Base-by-base conservation (phyloP, 495 filamentous ascomycete genomes). In the Parathielavia appendiculata region DNA sequence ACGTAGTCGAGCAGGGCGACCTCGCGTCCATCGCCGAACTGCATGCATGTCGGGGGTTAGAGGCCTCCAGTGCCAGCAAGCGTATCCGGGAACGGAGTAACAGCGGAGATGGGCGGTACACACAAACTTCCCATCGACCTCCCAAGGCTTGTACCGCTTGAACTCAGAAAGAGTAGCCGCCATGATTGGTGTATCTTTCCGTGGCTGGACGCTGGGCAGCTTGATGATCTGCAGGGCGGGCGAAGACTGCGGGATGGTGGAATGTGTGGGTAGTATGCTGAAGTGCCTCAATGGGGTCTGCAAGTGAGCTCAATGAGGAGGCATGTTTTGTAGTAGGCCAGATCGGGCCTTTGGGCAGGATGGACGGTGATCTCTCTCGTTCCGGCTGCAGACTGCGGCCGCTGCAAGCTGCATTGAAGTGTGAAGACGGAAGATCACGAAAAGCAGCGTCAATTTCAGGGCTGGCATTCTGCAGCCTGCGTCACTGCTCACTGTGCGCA, bases 21-120 rank as follows among this genome's bases (percentile, higher is more conserved):
- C 63, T 92, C 88, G n/a, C 86, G 81, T 40, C 86, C 86, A 64
- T 88, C 84, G 59, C 89, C 78, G 55, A 82, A 85, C 80, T 80
- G 76, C 39, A 86, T 86, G 67, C 4, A 85, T 84, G 60, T 80
- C 84, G 14, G 83, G 81, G 23, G 83, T 88, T 54, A 87, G 87
- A 3, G 2, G 26, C 6, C 26, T 30, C 26, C 6, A 6, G 6
- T 30, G 26, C 26, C 26, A 30, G 26, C 26, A 30, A 30, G 26
- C 26, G 2, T n/a, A n/a, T 30, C 26, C 3, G 26, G 26, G 26
- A 30, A 30, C 68, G 81, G 86, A 53, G 80, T 79, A 32, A 26
- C 0, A 13, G 0, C 34, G 48, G 11, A 30, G 26, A 9, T 4
- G 32, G 20, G 22, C 14, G 14, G 16, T 36, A 60, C 61, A 11